Evolutionary conservation across 495 filamentous ascomycete genomes (phyloP), one percentile per base, ranked within the genome.

Genomic region (Pyrenula aspistea): DNA sequence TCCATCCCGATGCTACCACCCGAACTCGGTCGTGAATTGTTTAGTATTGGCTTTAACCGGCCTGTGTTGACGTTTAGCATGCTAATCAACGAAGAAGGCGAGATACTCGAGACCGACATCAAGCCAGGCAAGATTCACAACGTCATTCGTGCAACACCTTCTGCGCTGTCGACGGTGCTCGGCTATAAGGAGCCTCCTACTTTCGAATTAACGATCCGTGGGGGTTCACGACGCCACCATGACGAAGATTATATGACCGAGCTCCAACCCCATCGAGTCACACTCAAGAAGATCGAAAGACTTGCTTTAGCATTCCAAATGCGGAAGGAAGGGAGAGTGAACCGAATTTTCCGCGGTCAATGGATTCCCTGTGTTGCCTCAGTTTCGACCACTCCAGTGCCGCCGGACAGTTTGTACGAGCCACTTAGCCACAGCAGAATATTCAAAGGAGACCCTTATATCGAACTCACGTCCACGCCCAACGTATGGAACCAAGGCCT

Each of bases 11-110:
- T 98, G 87, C 67, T 98, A n/a, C 80, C 83, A 0, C 60, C 65
- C 2, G 63, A 71, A 22, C 53, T 86, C 3, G 79, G 85, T 0
- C 71, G 78, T 11, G 64, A 73, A 0, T 67, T 81, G 49, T 87
- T 94, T 70, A 92, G 89, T 62, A 71, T 98, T 36, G 78, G 73
- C 0, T 67, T 77, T 2, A 72, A 81, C 42, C 77, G 84, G 22
- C 85, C 87, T 0, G 85, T 83, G 22, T 69, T 97, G 54, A 95
- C 91, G 0, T 90, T 96, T 67, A 93, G 87, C 60, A 83, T 86
- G 2, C 83, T 79, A 55, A 70, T 96, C 53, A 75, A 82, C 61
- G 69, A 75, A 19, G 69, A 78, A 2, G 93, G 90, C 10, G 70
- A 83, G 3, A 68, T 94, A 20, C 60, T 91, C 10, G 86, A 92